Evolutionary conservation across 2,329 filamentous ascomycete genomes (phyloP).

Genomic region (Diaporthe sp.): DNA sequence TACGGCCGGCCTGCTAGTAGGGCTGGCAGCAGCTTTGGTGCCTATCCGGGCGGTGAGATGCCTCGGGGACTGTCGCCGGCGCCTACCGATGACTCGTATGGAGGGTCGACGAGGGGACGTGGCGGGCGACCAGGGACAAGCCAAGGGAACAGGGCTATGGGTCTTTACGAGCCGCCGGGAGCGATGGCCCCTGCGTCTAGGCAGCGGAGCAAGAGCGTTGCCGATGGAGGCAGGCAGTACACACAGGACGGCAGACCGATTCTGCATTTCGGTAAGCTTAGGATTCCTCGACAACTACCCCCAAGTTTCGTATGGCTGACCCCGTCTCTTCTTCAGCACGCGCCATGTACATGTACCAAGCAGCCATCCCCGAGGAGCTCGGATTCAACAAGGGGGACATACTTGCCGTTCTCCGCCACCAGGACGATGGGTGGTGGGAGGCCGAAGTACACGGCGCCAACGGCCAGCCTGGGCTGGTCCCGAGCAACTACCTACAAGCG

Average conservation of each 20-base stretch:
- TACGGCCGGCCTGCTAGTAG: conserved; percentile 50
- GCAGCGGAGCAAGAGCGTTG: conserved; percentile 85
- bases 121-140: conserved; percentile 65
- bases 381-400: conserved; percentile 94
- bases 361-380: conserved; percentile 95
- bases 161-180: conserved; percentile 67
- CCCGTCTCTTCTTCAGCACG: conserved; percentile 74
- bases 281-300: conserved; percentile 45
- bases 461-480: conserved; percentile 72
- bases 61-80: conserved; percentile 61
- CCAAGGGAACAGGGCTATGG: conserved; percentile 64
- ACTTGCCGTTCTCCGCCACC: conserved; percentile 87
- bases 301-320: conserved; percentile 26
- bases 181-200: conserved; percentile 58
- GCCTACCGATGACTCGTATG: conserved; percentile 66
- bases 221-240: conserved; percentile 84
- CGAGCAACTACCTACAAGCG: conserved; percentile 77
- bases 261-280: conserved; percentile 88
- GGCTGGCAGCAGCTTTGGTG: conserved; percentile 48
- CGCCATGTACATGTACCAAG: conserved; percentile 93
- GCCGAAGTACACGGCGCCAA: conserved; percentile 85
- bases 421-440: conserved; percentile 99
- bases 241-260: conserved; percentile 90
- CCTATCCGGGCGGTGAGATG: conserved; percentile 53
- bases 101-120: conserved; percentile 67